phyloP scores from a whole-genome alignment of 176 grass and related monocot genomes.

The Carex cristatella region DNA sequence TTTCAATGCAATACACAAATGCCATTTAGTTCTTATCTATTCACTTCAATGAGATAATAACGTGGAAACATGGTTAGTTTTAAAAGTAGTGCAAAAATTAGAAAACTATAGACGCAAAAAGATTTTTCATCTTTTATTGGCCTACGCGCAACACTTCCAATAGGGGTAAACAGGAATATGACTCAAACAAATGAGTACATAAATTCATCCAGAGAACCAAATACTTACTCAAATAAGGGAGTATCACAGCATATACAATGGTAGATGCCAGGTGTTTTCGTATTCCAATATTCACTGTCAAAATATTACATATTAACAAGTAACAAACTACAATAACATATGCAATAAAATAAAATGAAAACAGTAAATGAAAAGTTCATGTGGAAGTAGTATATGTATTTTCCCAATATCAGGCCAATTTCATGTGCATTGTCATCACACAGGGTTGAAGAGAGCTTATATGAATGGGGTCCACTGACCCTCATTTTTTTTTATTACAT shows the following conservation, averaged over 20 bases:
- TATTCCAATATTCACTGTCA: conserved; percentile 44
- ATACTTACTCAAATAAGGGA: conserved; percentile 73
- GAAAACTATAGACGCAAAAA: neutral
- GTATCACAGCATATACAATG: conserved; percentile 70
- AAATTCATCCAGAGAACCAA: neutral
- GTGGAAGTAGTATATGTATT: neutral
- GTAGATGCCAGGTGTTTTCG: conserved; percentile 54
- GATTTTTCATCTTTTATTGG: neutral
- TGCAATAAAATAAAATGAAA: neutral
- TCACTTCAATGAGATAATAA: neutral
- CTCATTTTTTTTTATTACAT: too few species aligned
- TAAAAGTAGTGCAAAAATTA: neutral
- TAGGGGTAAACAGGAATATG: neutral
- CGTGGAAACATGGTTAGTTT: neutral
- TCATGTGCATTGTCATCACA: neutral
- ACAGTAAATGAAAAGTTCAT: neutral
- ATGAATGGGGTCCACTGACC: too few species aligned
- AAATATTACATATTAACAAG: neutral
- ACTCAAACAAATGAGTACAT: neutral
- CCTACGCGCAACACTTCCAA: neutral
- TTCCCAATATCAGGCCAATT: neutral
- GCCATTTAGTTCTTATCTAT: neutral
- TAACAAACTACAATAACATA: neutral
- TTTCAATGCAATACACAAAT: neutral
- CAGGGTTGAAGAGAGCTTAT: too few species aligned